Base-by-base conservation (phyloP, 768 basidiomycete genomes). In the Lentinula detonsa region DNA sequence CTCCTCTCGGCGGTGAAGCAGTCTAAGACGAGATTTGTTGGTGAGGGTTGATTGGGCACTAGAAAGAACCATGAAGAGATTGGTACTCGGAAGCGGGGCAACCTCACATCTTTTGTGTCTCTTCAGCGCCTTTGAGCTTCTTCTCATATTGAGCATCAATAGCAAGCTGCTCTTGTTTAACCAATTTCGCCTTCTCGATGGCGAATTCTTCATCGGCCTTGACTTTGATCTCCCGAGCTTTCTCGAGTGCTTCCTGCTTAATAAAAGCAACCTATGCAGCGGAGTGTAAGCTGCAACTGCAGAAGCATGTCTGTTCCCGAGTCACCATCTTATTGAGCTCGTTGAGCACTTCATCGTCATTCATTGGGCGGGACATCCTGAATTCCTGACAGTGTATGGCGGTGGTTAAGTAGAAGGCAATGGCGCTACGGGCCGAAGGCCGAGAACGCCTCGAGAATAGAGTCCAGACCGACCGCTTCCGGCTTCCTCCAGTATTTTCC, bases 301-400 rank as follows among this genome's bases (percentile, higher is more conserved):
- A 16, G 2, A 10, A 21, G 15, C 5, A 31, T 56, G 11, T 2
- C 8, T n/a, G n/a, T 21, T 39, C 13, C 5, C 10, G n/a, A 49
- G 62, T 81, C 58, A 95, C 96, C 96, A 98, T 98, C 86, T 98
- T 98, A 79, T 93, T 95, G 92, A 98, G 93, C 81, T 98, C 96
- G 69, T 78, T 90, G 68, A 94, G 80, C 18, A 98, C 95, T 75
- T 98, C 96, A 67, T 95, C 93, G 66, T 98, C 96, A 70, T 94
- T 95, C 61, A 96, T 76, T 28, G 93, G 83, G 65, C 92, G 81
- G 50, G 86, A 82, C 64, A 91, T 78, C 86, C 87, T 95, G 21
- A 13, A 28, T 28, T 34, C 7, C 8, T n/a, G 23, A 40, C 2
- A 40, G 2, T 11, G 4, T 23, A 8, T 18, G 39, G 40, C 2